These are phyloP conservation scores for Pelargonium cotyledonis DNA, from an alignment of 441 rosid species.

Conservation along the genomic window DNA sequence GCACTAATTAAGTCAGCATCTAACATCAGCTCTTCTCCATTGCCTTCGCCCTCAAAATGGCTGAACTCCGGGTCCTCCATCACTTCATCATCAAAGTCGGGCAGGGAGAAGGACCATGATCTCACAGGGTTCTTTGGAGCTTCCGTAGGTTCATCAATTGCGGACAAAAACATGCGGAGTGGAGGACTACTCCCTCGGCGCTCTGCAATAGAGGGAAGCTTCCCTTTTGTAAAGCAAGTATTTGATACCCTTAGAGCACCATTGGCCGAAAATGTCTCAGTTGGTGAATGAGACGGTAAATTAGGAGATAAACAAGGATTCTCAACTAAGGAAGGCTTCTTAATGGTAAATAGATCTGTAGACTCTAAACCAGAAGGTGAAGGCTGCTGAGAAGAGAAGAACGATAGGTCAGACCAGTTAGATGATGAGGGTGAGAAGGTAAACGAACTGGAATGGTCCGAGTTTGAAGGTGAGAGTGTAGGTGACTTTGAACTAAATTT, in stretches of 20 bases:
- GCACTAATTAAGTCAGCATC: conserved; percentile 27
- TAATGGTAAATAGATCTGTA: conserved; percentile 25
- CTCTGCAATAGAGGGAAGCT: conserved; percentile 49
- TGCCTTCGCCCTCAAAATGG: conserved; percentile 24
- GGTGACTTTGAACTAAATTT: conserved; percentile 53
- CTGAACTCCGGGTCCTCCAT: conserved; percentile 27
- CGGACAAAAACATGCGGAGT: conserved; percentile 40
- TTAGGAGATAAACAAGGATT: conserved; percentile 25
- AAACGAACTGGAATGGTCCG: conserved; percentile 64
- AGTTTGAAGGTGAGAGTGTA: conserved; percentile 57
- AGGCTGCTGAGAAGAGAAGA: conserved; percentile 57
- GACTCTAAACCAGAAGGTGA: conserved; percentile 53
- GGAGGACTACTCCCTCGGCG: conserved; percentile 69
- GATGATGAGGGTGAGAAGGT: conserved; percentile 67
- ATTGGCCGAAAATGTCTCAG: conserved; percentile 20
- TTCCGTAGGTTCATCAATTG: conserved; percentile 32
- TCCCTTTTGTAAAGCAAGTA: conserved; percentile 27
- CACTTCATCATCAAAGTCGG: conserved; percentile 32
- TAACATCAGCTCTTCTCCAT: conserved; percentile 31
- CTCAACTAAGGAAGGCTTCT: conserved; percentile 24
- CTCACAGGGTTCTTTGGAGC: conserved; percentile 30
- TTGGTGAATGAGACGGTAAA: conserved; percentile 24
- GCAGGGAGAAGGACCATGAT: conserved; percentile 52
- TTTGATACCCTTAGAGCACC: conserved; percentile 22
- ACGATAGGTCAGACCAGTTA: conserved; percentile 63